A percentile compares a stretch with the other conserved stretches of the same genome.
Evolutionary conservation across 169 alveolate genomes (phyloP).

Genomic region (Babesia bovis): DNA sequence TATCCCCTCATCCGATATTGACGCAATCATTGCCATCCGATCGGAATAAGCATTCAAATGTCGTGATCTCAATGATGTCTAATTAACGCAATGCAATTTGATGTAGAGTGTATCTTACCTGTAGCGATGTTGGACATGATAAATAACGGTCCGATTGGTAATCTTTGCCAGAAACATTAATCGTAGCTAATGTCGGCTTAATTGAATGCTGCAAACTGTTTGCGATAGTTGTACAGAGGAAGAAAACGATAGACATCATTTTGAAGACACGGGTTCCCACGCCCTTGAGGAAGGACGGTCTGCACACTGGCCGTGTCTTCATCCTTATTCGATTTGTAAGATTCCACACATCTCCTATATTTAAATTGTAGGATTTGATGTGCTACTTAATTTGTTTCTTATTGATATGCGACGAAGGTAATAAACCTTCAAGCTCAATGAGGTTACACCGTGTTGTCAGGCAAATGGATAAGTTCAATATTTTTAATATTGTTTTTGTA

Average conservation of each 20-base stretch:
- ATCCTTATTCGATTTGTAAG: background rate
- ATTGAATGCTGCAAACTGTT: background rate
- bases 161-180: background rate
- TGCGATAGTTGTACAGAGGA: background rate
- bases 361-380: background rate
- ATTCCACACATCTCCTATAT: conserved; percentile 8
- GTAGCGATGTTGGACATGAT: background rate
- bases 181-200: conserved; percentile 10
- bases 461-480: background rate
- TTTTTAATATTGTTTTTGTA: too few relatives aligned
- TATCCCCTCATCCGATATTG: background rate
- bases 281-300: conserved; percentile 5
- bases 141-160: background rate
- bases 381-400: background rate
- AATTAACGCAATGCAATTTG: background rate
- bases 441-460: conserved; percentile 10
- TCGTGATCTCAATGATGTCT: background rate
- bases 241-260: background rate
- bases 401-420: background rate
- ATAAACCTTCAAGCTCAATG: background rate
- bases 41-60: too few relatives aligned
- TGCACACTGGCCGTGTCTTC: conserved; percentile 32
- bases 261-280: conserved; percentile 10
- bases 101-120: background rate
- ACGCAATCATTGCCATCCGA: background rate